Evolutionary conservation across 2,329 filamentous ascomycete genomes (phyloP), one percentile per base, ranked within the genome.

Genomic region (Colletotrichum spaethianum): DNA sequence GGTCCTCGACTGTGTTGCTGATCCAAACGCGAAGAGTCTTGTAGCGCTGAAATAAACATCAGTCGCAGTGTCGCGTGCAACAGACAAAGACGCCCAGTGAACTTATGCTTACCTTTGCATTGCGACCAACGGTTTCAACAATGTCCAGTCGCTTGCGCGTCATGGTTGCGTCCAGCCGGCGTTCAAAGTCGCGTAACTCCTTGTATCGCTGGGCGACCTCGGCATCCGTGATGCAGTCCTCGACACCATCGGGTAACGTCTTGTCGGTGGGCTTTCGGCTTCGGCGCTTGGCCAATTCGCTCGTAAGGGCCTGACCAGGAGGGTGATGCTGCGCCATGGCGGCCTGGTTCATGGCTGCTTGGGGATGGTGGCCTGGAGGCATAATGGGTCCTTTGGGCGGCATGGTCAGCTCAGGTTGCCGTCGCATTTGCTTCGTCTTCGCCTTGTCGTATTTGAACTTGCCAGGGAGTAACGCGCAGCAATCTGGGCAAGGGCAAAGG

Each of bases 71-170:
- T 11, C 9, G 48, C 20, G 33, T 28, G 26, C 8, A 28, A 33
- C 16, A 28, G 18, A 44, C 9, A 31, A 4, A 28, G 26, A 26
- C n/a, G 14, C 16, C 28, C n/a, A 23, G 31, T n/a, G 20, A 16
- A 14, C 11, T n/a, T 1, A 9, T 40, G 57, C 81, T 63, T 80
- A 91, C 89, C 87, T 94, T 96, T 72, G 91, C 87, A 73, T 92
- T 92, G 75, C 92, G 90, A 80, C 90, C 93, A 65, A 94, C 90
- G 53, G 91, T 92, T 80, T 98, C 96, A 74, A 94, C 90, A 74
- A 98, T 92, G 80, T 99, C 96, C 73, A 99, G 85, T 73, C 95
- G 90, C 86, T 99, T 99, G 79, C 96, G 92, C 81, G 96, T 95
- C 88, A 98, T 97, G 23, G 94, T 93, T 50, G 96, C 94, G 85